These are phyloP conservation scores for Sicyos edulis DNA, from an alignment of 306 rosid species.

Conservation along the genomic window DNA sequence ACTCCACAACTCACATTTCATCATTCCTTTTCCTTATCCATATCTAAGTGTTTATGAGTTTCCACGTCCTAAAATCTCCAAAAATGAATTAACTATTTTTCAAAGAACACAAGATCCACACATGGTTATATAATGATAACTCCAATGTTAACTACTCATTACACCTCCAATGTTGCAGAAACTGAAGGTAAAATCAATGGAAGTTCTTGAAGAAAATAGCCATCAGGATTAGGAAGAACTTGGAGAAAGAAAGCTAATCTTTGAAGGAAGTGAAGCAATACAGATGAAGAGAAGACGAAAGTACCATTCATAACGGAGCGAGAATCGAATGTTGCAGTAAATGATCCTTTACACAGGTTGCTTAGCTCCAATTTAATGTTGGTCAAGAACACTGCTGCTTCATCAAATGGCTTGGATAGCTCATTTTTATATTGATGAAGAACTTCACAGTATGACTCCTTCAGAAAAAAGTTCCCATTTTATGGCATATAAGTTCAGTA, in stretches of 20 bases:
- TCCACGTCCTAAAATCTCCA: too few relatives aligned
- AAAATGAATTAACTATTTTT: background rate
- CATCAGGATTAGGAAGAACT: background rate
- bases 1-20: background rate
- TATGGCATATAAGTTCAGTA: background rate
- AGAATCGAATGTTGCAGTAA: conserved; percentile 26
- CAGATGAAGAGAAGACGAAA: background rate
- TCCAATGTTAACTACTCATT: background rate
- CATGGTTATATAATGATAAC: background rate
- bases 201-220: background rate
- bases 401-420: conserved; percentile 57
- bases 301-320: conserved; percentile 35
- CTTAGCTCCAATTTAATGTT: conserved; percentile 53
- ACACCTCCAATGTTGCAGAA: background rate
- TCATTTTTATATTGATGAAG: conserved; percentile 62
- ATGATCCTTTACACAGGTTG: conserved; percentile 59
- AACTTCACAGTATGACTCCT: conserved; percentile 65
- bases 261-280: background rate
- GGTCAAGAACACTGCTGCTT: conserved; percentile 57
- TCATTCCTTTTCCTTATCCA: background rate
- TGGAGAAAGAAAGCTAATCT: background rate
- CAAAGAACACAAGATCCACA: background rate
- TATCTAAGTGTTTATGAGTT: too few relatives aligned
- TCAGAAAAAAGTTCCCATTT: background rate
- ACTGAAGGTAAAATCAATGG: background rate